phyloP scores from a whole-genome alignment of 106 monocot species.

The Vanilla planifolia region DNA sequence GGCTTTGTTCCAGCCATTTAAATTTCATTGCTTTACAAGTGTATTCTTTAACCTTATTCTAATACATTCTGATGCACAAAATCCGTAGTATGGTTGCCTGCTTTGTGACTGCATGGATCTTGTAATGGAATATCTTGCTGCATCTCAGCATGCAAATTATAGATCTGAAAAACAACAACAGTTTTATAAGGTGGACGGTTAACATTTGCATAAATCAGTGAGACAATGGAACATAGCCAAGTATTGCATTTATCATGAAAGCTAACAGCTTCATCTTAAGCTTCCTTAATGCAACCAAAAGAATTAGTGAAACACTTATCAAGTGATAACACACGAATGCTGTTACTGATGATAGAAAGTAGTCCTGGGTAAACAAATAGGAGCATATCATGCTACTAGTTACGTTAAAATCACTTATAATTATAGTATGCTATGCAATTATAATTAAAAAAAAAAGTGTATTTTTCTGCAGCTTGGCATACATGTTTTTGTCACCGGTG shows the following conservation, averaged over 20 bases:
- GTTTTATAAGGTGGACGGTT: background rate
- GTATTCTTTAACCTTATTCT: background rate
- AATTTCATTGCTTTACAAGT: background rate
- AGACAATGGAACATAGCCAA: background rate
- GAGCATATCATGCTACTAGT: background rate
- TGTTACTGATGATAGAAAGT: too few species aligned
- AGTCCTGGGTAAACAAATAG: background rate
- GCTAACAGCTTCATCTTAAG: background rate
- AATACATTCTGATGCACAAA: background rate
- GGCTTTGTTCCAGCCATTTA: background rate
- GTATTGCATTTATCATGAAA: background rate
- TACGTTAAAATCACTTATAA: background rate
- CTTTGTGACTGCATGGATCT: background rate
- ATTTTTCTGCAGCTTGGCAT: conserved; percentile 65
- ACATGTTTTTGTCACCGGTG: conserved; percentile 89
- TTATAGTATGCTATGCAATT: background rate
- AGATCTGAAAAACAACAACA: background rate
- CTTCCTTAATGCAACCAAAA: background rate
- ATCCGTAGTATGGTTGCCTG: background rate
- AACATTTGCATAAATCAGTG: background rate
- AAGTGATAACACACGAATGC: too few species aligned
- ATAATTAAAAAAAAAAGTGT: background rate
- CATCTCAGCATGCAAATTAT: background rate
- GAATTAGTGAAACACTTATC: background rate
- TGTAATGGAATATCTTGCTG: background rate